Evolutionary conservation across 371 early-diverging fungal genomes (phyloP), one percentile per base, ranked within the genome.

Genomic region (Sporodiniella umbellata): DNA sequence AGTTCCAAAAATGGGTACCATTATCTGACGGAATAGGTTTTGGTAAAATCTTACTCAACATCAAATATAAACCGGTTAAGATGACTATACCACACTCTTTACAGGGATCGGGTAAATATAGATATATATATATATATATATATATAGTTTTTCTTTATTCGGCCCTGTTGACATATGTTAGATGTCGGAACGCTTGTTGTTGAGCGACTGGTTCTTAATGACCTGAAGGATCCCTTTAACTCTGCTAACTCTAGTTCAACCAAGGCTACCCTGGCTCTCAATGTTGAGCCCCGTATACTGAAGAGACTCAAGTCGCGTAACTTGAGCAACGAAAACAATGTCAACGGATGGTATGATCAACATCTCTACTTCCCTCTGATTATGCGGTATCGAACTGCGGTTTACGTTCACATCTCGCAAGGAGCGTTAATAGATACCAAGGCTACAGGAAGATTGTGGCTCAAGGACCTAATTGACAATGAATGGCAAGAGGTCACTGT

Each of bases 1-100:
- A 67, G 48, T 18, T 52, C n/a, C 64, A 67, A 33, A 42, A 55
- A 30, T 73, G 74, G 74, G 21, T 73, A 10, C 56, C 64, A 22
- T 45, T 73, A 10, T 15, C 46, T 1, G 54, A 63, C 38, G 74
- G 70, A 21, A 65, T 73, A 45, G 74, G 70, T 0, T 66, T 65
- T 45, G 74, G 74, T 21, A 73, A 73, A 54, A 48, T 73, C 8
- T 48, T 73, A 17, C 8, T 73, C 0, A 54, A 67, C 6, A 35
- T 73, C 17, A 66, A 64, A 18, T 73, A 65, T 38, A 73, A 73
- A 39, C 74, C 74, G 17, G 63, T 70, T 15, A 62, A 60, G 15
- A 42, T 73, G 33, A 56, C 60, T 3, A 31, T 73, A 3, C 63
- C 74, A 8, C 54, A 58, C 2, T 45, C 58, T 24, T 43, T 71